Base-by-base conservation (phyloP, 2,329 filamentous ascomycete species). In the Ambrosiella xylebori region DNA sequence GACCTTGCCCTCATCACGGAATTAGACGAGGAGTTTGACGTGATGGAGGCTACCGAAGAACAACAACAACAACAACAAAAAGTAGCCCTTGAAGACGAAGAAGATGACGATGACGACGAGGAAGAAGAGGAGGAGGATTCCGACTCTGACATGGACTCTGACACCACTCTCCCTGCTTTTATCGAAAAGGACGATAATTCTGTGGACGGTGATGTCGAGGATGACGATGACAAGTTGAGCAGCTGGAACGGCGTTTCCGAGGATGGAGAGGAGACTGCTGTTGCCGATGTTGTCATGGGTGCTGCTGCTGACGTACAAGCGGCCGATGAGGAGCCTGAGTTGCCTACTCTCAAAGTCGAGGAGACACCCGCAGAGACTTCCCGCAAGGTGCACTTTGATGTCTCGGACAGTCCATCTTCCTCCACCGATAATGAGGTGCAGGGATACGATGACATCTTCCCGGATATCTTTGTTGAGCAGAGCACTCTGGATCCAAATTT, bases 401-500 rank as follows among this genome's bases (percentile, higher is more conserved):
- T 84, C 45, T 77, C 82, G 59, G 76, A 78, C 60, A 84, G 84
- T 59, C 84, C 35, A 2, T 85, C 78, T 57, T 78, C 82, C 61
- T 79, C 78, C 2, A 82, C 80, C 57, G 81, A 82, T 55, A 79
- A 75, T 44, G 77, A 81, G 60, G 56, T 54, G 36, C 55, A 60
- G 35, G 77, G 82, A 62, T 70, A 76, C 51, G 77, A 79, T 61
- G 79, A 81, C 62, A 79, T 88, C 62, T 88, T 88, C 61, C 84
- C 86, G 1, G 82, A 89, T 66, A 82, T 91, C 60, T 91, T 91
- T 68, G 75, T 90, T 59, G 81, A 85, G 54, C 85, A 89, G 68
- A 84, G 81, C 65, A 76, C 79, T 13, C 74, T 91, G 4, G 85
- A 88, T 64, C 83, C 85, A 5, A 76, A 77, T 56, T 81, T 91